Evolutionary conservation across 2,329 filamentous ascomycete species (phyloP).

Genomic region (Penicillium oxalicum): DNA sequence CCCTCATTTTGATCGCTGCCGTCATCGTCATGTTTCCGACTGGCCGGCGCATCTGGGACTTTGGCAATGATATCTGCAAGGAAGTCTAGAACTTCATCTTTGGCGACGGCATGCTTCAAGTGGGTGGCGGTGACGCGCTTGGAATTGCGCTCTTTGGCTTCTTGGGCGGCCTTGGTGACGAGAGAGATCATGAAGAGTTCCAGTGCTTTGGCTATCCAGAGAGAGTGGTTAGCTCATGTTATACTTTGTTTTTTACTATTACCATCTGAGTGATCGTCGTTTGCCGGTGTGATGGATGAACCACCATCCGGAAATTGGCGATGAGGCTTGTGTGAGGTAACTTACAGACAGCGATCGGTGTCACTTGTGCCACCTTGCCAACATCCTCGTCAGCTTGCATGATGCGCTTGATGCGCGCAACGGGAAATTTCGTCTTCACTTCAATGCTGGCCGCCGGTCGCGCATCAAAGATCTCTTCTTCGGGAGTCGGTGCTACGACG

Average conservation of each 20-base stretch:
- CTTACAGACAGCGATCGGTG: constrained; percentile 81
- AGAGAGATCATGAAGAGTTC: constrained; percentile 97
- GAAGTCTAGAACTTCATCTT: constrained; percentile 91
- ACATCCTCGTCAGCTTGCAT: constrained; percentile 99
- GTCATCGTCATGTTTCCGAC: constrained; percentile 40
- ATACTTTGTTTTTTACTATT: not conserved
- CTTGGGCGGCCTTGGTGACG: constrained; percentile 78
- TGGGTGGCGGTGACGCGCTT: constrained; percentile 87
- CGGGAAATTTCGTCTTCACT: constrained; percentile 93
- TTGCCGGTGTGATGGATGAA: too few relatives aligned
- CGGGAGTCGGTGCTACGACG: constrained; percentile 18
- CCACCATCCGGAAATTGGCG: too few relatives aligned
- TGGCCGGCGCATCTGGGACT: constrained; percentile 59
- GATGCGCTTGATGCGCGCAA: constrained; percentile 94
- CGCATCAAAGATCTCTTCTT: constrained; percentile 18
- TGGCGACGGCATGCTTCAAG: constrained; percentile 83
- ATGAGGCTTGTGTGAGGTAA: constrained; percentile 3
- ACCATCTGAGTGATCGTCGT: too few relatives aligned
- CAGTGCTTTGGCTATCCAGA: constrained; percentile 68
- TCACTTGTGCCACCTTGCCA: constrained; percentile 96
- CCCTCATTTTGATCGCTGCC: constrained; percentile 44
- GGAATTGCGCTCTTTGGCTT: constrained; percentile 74
- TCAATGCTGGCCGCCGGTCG: constrained; percentile 53
- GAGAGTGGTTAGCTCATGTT: not conserved
- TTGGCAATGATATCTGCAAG: constrained; percentile 83